phyloP scores from a whole-genome alignment of 1,284 basidiomycete species.

The Ganoderma resinaceum region DNA sequence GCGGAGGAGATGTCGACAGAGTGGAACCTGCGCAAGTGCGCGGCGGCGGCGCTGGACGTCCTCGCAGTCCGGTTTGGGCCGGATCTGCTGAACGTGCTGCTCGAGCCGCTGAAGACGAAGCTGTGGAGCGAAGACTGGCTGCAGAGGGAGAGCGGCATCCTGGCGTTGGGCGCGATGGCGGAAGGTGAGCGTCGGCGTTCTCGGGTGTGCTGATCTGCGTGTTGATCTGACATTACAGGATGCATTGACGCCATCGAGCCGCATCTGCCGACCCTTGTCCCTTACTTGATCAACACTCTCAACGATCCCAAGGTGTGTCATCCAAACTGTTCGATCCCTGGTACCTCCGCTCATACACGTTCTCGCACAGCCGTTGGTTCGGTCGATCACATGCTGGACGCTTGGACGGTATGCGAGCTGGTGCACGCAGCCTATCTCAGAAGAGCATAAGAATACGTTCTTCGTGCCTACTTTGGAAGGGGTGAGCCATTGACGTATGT shows the following conservation, averaged over 20 bases:
- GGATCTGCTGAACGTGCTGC: conserved; percentile 87
- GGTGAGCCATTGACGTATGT: conserved; percentile 58
- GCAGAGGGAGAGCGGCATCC: conserved; percentile 93
- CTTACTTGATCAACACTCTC: conserved; percentile 91
- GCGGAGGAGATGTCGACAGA: conserved; percentile 98
- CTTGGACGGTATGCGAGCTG: conserved; percentile 98
- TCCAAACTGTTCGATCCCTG: neutral
- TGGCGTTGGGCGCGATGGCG: conserved; percentile 97
- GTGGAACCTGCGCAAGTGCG: conserved; percentile 99
- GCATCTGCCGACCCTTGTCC: conserved; percentile 91
- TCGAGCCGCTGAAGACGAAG: conserved; percentile 92
- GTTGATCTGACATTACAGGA: conserved; percentile 54
- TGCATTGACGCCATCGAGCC: conserved; percentile 97
- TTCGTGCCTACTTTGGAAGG: conserved; percentile 99
- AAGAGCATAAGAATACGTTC: conserved; percentile 88
- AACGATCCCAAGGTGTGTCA: conserved; percentile 86
- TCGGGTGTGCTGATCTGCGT: conserved; percentile 2
- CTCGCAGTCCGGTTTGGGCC: conserved; percentile 92
- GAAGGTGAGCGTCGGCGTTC: conserved; percentile 70
- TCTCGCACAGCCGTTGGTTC: conserved; percentile 82
- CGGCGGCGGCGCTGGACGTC: conserved; percentile 97
- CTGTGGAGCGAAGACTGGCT: conserved; percentile 95
- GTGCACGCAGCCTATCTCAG: conserved; percentile 85
- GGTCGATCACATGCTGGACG: conserved; percentile 99
- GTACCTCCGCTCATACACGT: neutral